Percentiles rank a stretch among this genome's conserved stretches.
Evolutionary conservation across 2,329 filamentous ascomycete species (phyloP).

Genomic region (Cladosporium sp.): DNA sequence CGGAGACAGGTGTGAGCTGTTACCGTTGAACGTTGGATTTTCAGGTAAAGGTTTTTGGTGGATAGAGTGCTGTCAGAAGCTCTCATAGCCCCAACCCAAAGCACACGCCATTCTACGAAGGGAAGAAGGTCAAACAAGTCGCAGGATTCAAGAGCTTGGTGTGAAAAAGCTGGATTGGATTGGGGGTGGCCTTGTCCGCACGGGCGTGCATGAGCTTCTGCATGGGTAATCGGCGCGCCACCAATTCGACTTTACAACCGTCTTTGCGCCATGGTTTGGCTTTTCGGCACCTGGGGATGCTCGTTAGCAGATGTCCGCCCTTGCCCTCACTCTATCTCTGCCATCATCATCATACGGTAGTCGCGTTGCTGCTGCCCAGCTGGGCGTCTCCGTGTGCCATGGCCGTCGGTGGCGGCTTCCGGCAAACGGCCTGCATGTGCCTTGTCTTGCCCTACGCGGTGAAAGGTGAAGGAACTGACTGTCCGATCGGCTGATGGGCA

Average conservation of each 20-base stretch:
- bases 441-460: conserved; percentile 8
- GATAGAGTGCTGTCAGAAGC: neutral
- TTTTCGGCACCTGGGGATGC: neutral
- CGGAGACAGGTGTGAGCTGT: neutral
- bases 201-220: neutral
- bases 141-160: neutral
- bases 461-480: neutral
- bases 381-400: neutral
- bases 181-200: neutral
- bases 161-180: neutral
- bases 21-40: neutral
- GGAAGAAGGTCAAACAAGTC: neutral
- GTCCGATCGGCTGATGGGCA: neutral
- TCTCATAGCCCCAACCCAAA: neutral
- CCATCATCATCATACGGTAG: neutral
- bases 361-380: neutral
- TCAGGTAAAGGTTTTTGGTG: neutral
- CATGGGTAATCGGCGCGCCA: conserved; percentile 15
- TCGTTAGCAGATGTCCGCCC: neutral
- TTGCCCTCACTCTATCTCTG: neutral
- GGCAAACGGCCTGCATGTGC: neutral
- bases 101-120: neutral
- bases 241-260: conserved; percentile 16
- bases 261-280: neutral
- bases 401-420: neutral